Evolutionary conservation across 2,329 filamentous ascomycete genomes (phyloP), one percentile per base, ranked within the genome.

Genomic region (Epichloe gansuensis): DNA sequence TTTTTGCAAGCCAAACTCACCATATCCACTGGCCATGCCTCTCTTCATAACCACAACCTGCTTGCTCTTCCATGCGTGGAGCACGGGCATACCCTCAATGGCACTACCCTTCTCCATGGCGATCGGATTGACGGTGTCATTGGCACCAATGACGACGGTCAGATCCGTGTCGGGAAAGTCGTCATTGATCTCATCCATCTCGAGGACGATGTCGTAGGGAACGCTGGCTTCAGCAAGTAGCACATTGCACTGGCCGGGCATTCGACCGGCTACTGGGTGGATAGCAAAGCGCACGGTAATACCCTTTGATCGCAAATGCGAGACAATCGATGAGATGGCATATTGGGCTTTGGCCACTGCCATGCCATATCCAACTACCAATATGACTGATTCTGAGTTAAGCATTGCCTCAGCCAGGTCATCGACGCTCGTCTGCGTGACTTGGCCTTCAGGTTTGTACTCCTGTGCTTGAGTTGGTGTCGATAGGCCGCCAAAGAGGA

Each of bases 161-260:
- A 95, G 74, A 61, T 95, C 89, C 0, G 89, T 94, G 31, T 93
- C 85, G 6, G 75, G 68, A 65, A 95, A 95, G 61, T 95, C 89
- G 56, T 94, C 89, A 66, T 95, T 95, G 70, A 95, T 94, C 72
- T 95, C 89, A 60, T 95, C 89, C 89, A 95, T 95, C 69, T 95
- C 89, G 45, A 94, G 76, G 31, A 95, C 89, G 52, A 95, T 91
- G 60, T 95, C 89, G 61, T 95, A 95, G 3, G 88, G 88, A 34
- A 95, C 89, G 36, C 79, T 84, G 1, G 89, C 89, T 66, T 95
- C 89, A 0, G 89, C 89, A 13, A 95, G 80, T 2, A 95, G 74
- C 4, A 95, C 89, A 62, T 95, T 95, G 71, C 89, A 95, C 68
- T 95, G 89, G 0, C 89, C 89, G 0, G 89, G 89, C 89, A 95